phyloP scores from a whole-genome alignment of 441 rosid species.

The Gossypium aridum region DNA sequence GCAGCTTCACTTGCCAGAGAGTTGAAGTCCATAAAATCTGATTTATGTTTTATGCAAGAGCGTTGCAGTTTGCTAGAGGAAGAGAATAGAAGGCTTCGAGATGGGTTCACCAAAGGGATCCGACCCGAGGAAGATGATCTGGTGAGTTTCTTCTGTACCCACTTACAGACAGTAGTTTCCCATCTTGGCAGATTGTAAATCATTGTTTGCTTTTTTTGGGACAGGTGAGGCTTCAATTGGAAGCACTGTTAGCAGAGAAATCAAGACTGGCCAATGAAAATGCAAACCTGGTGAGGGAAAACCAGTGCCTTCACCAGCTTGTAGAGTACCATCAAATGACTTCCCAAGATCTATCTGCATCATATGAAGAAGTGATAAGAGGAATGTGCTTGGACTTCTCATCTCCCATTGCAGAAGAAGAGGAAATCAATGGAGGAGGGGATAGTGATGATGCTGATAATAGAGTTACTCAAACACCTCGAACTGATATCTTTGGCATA shows the following conservation, averaged over 20 bases:
- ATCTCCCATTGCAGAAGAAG: conserved; percentile 40
- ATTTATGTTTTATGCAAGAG: conserved; percentile 69
- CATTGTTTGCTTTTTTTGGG: neutral
- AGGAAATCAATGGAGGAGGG: conserved; percentile 1
- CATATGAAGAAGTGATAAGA: conserved; percentile 17
- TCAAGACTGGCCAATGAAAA: conserved; percentile 81
- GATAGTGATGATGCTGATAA: conserved; percentile 12
- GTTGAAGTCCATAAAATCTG: conserved; percentile 58
- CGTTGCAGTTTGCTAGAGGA: conserved; percentile 70
- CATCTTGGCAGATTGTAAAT: neutral
- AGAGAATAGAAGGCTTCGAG: conserved; percentile 76
- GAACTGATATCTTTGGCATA: conserved; percentile 7
- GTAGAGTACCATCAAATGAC: conserved; percentile 56
- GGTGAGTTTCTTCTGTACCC: conserved; percentile 30
- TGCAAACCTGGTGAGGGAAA: conserved; percentile 69
- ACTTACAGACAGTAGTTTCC: neutral
- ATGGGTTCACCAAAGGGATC: conserved; percentile 56
- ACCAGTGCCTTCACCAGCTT: conserved; percentile 70
- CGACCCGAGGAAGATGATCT: conserved; percentile 94
- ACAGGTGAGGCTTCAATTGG: conserved; percentile 91
- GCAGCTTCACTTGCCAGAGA: conserved; percentile 77
- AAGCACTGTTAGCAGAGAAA: conserved; percentile 81
- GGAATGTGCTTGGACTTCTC: conserved; percentile 80
- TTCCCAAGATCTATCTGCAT: conserved; percentile 1
- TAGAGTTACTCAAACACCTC: conserved; percentile 17